Evolutionary conservation across 2,329 filamentous ascomycete species (phyloP).

Genomic region (Exserohilum rostratum): DNA sequence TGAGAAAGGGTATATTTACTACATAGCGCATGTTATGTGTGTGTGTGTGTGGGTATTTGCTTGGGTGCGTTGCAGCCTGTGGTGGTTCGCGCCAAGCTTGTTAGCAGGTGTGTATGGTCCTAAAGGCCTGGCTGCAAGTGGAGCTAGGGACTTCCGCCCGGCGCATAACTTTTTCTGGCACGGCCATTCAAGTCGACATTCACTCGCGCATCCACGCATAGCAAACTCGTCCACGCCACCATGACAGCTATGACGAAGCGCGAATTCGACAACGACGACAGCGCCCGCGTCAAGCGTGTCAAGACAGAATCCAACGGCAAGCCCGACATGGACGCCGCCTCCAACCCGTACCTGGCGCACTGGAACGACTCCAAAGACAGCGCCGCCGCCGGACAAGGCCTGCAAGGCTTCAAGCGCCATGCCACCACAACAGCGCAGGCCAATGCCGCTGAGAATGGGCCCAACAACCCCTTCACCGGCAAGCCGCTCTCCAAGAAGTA

Average conservation of each 20-base stretch:
- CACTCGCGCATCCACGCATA: conserved; percentile 6
- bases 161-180: conserved; percentile 31
- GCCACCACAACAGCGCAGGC: conserved; percentile 80
- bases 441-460: conserved; percentile 75
- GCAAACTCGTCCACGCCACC: conserved; percentile 1
- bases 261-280: conserved; percentile 55
- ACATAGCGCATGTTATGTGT: conserved; percentile 7
- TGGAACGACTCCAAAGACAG: conserved; percentile 66
- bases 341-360: conserved; percentile 92
- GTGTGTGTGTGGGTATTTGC: conserved; percentile 12
- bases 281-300: conserved; percentile 60
- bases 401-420: conserved; percentile 76
- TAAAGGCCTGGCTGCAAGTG: conserved; percentile 11
- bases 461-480: conserved; percentile 85
- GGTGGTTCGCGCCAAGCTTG: conserved; percentile 17
- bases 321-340: conserved; percentile 56
- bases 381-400: conserved; percentile 40
- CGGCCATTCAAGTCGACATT: not conserved
- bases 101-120: not conserved
- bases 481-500: conserved; percentile 79
- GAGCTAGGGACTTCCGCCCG: conserved; percentile 13
- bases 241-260: conserved; percentile 60
- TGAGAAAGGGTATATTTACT: conserved; percentile 3
- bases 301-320: conserved; percentile 41
- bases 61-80: conserved; percentile 16